Conservation (phyloP, 2,329 filamentous ascomycete genomes). For the Stylonectria norvegica region DNA sequence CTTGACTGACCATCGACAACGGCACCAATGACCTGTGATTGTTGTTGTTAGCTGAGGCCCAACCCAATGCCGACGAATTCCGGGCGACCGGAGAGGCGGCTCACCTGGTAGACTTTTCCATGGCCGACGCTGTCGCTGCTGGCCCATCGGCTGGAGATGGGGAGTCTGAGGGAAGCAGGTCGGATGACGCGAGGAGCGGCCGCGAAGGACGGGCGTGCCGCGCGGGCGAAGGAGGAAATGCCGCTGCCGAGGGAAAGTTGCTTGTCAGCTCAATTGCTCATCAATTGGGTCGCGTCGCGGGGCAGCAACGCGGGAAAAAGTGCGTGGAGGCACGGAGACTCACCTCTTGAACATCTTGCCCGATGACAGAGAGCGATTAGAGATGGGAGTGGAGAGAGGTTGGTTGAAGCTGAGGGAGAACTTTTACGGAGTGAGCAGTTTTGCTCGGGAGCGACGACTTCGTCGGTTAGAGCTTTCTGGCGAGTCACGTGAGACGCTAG, state of each 20-base stretch:
- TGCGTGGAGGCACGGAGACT: conserved; percentile 39
- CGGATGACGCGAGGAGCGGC: conserved; percentile 55
- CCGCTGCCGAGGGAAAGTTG: conserved; percentile 48
- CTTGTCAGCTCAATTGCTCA: conserved; percentile 45
- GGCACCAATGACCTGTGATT: conserved; percentile 91
- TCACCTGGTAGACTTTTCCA: conserved; percentile 68
- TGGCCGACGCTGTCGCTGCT: conserved; percentile 56
- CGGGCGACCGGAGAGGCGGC: conserved; percentile 29
- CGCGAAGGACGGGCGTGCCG: conserved; percentile 59
- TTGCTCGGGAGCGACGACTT: conserved; percentile 43
- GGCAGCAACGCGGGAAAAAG: conserved; percentile 26
- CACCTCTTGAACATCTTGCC: conserved; percentile 82
- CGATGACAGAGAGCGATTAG: conserved; percentile 64
- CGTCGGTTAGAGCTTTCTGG: conserved; percentile 44
- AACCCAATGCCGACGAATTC: not conserved
- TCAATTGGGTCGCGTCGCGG: conserved; percentile 42
- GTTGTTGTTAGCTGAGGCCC: conserved; percentile 43
- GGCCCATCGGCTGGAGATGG: conserved; percentile 56
- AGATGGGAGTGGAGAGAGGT: conserved; percentile 58
- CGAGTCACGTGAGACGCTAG: conserved; percentile 38
- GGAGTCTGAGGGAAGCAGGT: conserved; percentile 54
- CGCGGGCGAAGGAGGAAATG: conserved; percentile 62
- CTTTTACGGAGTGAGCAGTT: conserved; percentile 48
- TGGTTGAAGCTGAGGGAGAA: conserved; percentile 48
- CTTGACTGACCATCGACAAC: conserved; percentile 86